Evolutionary conservation across 805 yeast genomes (phyloP).

Genomic region (Cyberlindnera meyerae): DNA sequence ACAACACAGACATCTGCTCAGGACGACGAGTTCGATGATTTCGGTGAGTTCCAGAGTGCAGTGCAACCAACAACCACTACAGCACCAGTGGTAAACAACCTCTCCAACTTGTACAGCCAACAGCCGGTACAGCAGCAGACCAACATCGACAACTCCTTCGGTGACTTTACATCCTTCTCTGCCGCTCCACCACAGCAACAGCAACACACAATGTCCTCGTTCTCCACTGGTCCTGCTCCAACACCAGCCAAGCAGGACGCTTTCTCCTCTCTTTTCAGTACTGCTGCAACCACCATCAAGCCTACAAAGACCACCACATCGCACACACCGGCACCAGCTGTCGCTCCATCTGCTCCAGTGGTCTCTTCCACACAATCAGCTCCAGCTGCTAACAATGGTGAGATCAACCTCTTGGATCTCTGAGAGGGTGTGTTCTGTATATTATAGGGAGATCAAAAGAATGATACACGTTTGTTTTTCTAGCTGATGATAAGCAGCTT

Average conservation of each 20-base stretch:
- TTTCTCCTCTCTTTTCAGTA: slow-evolving; percentile 62
- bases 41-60: slow-evolving; percentile 75
- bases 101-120: slow-evolving; percentile 30
- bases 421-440: too few species aligned
- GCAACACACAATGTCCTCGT: slow-evolving; percentile 14
- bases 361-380: slow-evolving; percentile 3
- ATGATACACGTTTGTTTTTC: background rate
- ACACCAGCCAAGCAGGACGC: slow-evolving; percentile 53
- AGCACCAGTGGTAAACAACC: slow-evolving; percentile 21
- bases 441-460: too few species aligned
- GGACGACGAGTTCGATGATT: slow-evolving; percentile 59
- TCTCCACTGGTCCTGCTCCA: slow-evolving; percentile 33
- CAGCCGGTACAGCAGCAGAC: slow-evolving; percentile 21
- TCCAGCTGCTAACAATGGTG: slow-evolving; percentile 13
- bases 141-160: slow-evolving; percentile 18
- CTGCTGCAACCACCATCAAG: slow-evolving; percentile 48
- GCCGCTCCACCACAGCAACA: slow-evolving; percentile 14
- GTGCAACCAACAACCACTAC: slow-evolving; percentile 27
- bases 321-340: slow-evolving; percentile 5
- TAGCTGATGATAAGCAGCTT: too few species aligned
- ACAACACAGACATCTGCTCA: too few species aligned
- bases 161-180: slow-evolving; percentile 23
- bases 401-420: slow-evolving; percentile 16
- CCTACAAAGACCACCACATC: slow-evolving; percentile 1
- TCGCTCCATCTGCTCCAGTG: slow-evolving; percentile 5